phyloP scores from a whole-genome alignment of 2,329 filamentous ascomycete species.

The Talaromyces sp. region DNA sequence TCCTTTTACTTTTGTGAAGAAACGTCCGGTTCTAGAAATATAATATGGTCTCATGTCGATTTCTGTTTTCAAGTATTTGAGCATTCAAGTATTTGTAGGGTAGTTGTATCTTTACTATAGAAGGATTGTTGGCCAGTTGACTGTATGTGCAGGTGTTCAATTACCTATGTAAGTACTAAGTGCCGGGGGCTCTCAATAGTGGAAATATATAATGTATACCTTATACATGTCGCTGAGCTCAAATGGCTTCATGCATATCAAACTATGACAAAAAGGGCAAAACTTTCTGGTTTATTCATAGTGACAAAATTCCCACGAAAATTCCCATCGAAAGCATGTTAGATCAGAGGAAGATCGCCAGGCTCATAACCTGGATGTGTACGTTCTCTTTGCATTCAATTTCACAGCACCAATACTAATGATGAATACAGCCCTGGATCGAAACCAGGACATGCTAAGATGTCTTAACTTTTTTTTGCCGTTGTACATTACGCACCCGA shows the following conservation, averaged over 20 bases:
- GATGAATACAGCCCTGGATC: neutral
- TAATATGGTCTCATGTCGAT: neutral
- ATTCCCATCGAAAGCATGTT: slow-evolving; percentile 2
- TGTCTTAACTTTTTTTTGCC: neutral
- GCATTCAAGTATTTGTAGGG: no score
- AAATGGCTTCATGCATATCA: neutral
- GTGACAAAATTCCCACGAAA: neutral
- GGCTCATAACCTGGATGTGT: slow-evolving; percentile 8
- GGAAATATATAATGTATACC: no score
- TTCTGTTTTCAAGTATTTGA: neutral
- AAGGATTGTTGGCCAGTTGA: neutral
- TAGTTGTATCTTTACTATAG: neutral
- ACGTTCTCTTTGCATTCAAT: neutral
- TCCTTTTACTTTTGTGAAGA: slow-evolving; percentile 3
- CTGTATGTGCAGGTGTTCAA: no score
- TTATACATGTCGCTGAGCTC: no score
- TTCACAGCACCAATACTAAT: neutral
- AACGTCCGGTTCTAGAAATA: slow-evolving; percentile 5
- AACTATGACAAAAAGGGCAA: neutral
- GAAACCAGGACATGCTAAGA: slow-evolving; percentile 6
- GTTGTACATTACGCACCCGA: neutral
- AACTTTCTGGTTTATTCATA: neutral
- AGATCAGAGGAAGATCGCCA: slow-evolving; percentile 7
- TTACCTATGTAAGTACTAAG: no score
- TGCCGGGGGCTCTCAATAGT: no score